These are phyloP conservation scores for Aspergillus nanangensis DNA, from an alignment of 495 filamentous ascomycete species.

Conservation along the genomic window DNA sequence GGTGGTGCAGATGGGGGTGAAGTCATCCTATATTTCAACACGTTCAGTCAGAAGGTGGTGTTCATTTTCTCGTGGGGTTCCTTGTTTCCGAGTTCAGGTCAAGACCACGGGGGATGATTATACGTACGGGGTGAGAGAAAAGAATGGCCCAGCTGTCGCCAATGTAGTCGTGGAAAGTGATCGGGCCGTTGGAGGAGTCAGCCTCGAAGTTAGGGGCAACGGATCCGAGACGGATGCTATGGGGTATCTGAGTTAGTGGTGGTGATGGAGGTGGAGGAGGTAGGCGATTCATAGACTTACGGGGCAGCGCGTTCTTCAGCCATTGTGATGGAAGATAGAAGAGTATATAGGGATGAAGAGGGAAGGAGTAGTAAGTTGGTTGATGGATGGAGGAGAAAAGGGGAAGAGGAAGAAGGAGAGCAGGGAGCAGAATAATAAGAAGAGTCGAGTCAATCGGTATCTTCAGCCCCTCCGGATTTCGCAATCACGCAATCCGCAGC, in stretches of 20 bases:
- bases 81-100: neutral
- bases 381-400: slow-evolving; percentile 1
- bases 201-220: slow-evolving; percentile 91
- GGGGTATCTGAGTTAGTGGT: neutral
- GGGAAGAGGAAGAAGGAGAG: neutral
- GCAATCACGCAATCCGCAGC: slow-evolving; percentile 39
- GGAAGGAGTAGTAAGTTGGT: neutral
- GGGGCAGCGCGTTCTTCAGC: slow-evolving; percentile 44
- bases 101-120: slow-evolving; percentile 7
- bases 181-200: slow-evolving; percentile 83
- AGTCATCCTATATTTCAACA: slow-evolving; percentile 48
- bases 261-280: neutral
- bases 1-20: slow-evolving; percentile 95
- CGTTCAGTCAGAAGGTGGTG: neutral
- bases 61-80: neutral
- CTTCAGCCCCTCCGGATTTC: slow-evolving; percentile 1
- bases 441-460: neutral
- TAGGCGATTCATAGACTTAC: slow-evolving; percentile 31
- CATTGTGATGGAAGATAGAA: slow-evolving; percentile 38
- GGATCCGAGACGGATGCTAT: slow-evolving; percentile 80
- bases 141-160: slow-evolving; percentile 92
- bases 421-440: slow-evolving; percentile 19
- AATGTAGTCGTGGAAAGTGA: slow-evolving; percentile 97
- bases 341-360: slow-evolving; percentile 1
- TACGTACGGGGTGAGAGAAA: slow-evolving; percentile 90